Base-by-base conservation (phyloP, 140 eudicot genomes). In the Flaveria floridana region DNA sequence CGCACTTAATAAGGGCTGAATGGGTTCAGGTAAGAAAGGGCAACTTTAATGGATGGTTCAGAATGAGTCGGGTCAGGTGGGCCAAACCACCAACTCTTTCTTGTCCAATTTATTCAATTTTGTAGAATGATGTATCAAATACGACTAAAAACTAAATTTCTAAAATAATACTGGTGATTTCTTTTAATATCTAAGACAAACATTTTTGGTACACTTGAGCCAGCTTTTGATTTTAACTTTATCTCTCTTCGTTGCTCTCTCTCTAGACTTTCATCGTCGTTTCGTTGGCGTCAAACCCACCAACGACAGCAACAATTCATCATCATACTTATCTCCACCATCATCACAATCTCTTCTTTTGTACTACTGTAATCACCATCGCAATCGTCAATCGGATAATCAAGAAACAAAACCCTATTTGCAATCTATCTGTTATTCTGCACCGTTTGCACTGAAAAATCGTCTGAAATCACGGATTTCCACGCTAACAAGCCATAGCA, bases 401-500 rank as follows among this genome's bases (percentile, higher is more conserved):
- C 23, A 21, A 21, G 23, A 21, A 21, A 21, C 23, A 21, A 21
- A 21, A 21, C 23, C 23, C 23, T 21, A 21, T 21, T 21, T 21
- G 23, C 23, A 21, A 21, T 21, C 23, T 21, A 7, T 13, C 2
- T 34, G 41, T 3, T 64, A 34, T 25, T 13, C 28, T 34, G 69
- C 70, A 68, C 48, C 55, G 37, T 23, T 61, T 28, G 42, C 67
- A 14, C 67, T 16, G 16, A 70, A 70, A 28, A 61, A 30, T 61
- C 77, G 28, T 47, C 82, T 48, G 56, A 70, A 70, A 70, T 61
- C 56, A 71, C 72, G 76, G 59, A 77, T 67, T 76, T 68, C 11
- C 63, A 26, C 34, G 50, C 50, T 4, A 52, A 26, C 41, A 70
- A 70, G n/a, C 75, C 64, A 53, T 55, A 72, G 41, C 51, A 19